Base-by-base conservation (phyloP, 2,329 filamentous ascomycete genomes). In the Fusarium incarnatum region DNA sequence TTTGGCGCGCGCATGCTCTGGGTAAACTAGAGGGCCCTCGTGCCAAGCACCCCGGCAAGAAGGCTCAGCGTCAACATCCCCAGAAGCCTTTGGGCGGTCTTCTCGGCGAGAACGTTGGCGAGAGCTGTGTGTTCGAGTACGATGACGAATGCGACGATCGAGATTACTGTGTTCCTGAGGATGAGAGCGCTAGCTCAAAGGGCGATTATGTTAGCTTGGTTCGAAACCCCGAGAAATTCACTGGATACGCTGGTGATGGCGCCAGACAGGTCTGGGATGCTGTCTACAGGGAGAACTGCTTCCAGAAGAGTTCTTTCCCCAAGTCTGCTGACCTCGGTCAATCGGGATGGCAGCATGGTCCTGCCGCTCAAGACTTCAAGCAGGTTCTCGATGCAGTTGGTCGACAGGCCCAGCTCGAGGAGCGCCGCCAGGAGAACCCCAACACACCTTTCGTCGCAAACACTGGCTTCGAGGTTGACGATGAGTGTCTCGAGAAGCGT, bases 241-340 rank as follows among this genome's bases (percentile, higher is more conserved):
- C 96, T 0, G 96, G 96, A 50, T 99, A 98, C 77, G 88, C 91
- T 10, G 96, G 96, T 56, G 88, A 91, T 63, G 92, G 94, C 20
- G 89, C 95, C 42, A 89, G 91, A 77, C 94, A 97, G 82, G 93
- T 99, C 18, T 99, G 96, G 96, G 92, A 97, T 78, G 92, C 96
- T 60, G 94, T 99, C 64, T 99, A 99, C 81, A 88, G 94, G 55
- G 96, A 99, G 81, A 99, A 99, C 80, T 99, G 96, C 83, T 99
- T 99, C 84, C 87, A 89, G 74, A 87, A 85, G 78, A 86, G 86
- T 70, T 91, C 89, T 0, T 91, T 91, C 77, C 85, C 88, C 4
- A 82, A 84, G 62, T 87, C 87, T 23, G 87, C 88, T 27, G 81
- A 84, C 63, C 81, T 90, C 10, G 88, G 87, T 44, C 74, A 78